Evolutionary conservation across 1,284 basidiomycete genomes (phyloP), one percentile per base, ranked within the genome.

Genomic region (Pseudozyma flocculosa): DNA sequence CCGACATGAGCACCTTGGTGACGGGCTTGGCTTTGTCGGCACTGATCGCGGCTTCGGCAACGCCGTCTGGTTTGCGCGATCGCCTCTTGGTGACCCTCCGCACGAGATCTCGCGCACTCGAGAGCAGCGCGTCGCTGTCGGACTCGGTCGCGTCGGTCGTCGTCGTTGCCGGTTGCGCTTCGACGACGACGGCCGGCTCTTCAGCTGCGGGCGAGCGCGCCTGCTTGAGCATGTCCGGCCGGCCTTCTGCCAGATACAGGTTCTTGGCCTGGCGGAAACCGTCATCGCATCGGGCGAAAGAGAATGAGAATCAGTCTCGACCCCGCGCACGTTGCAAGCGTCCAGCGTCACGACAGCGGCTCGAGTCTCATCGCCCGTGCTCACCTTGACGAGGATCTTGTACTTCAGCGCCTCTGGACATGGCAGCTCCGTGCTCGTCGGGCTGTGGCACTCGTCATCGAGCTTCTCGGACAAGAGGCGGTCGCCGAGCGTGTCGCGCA

Each of bases 381-480:
- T 34, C 32, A 34, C 32, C 83, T 98, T 99, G 68, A 99, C 80
- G 46, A 98, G 73, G 36, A 98, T 85, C 61, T 85, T 85, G 13
- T 87, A 86, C 74, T 85, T 88, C 45, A 98, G 82, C 30, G 88
- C 85, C 56, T 92, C 87, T 0, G 95, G 95, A 73, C 90, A 94
- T 0, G 94, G 95, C 38, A 97, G 54, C 18, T 50, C 58, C 8
- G 63, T 55, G 75, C 24, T 73, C 73, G 23, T 26, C 46, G 62
- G 48, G 24, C 82, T 78, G 30, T 82, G 80, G 37, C 83, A 26
- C 48, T 56, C 26, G 48, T 70, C 82, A 8, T 68, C 22, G 4
- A 77, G 45, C 3, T 51, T 55, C 54, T 57, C 54, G 22, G 57
- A 61, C 17, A 78, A 51, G 17, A 98, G 82, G 23, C 83, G 81